Evolutionary conservation across 176 grass and related monocot genomes (phyloP), one percentile per base, ranked within the genome.

Genomic region (Chrysopogon serrulatus): DNA sequence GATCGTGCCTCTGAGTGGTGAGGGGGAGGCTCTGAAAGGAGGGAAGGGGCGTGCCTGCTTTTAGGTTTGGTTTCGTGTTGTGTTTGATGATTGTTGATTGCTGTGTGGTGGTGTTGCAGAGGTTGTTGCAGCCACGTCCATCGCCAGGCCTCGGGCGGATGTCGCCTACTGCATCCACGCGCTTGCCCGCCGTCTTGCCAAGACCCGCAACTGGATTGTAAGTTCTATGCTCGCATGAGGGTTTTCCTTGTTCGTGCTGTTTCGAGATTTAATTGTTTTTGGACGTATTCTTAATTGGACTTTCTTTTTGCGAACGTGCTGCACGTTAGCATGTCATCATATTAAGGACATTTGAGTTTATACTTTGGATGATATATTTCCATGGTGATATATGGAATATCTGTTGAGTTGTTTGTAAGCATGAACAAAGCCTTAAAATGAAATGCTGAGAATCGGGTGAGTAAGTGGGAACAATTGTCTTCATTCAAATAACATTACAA

Each of bases 141-240:
- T 99, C 63, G 65, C 88, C n/a, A 83, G 93, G 68, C 97, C 93
- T 8, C 88, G 93, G 67, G 93, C 93, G 0, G 97, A 99, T 81
- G 88, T 99, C 19, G 93, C 93, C 19, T 99, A 99, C 76, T 99
- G 93, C 88, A 99, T 99, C 67, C 93, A 99, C 34, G 97, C 97
- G 2, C 86, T 99, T 73, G 79, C 91, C 1, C 86, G 97, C 53
- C 80, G 97, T 4, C 97, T 99, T 48, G 83, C 93, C 49, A 99
- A 99, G 90, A 99, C 97, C 14, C 91, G 90, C 49, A 99, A 96
- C 80, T 99, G 97, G 97, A 99, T 93, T 84, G 93, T 99, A 94
- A 70, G 68, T 73, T 39, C 35, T 76, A 49, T 54, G 23, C 30
- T 83, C 18, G 6, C 6, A 74, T 60, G 48, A 19, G 34, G 32